Percentiles rank a stretch among this genome's conserved stretches.
phyloP scores from a whole-genome alignment of 768 basidiomycete species.

The Trametes maxima region DNA sequence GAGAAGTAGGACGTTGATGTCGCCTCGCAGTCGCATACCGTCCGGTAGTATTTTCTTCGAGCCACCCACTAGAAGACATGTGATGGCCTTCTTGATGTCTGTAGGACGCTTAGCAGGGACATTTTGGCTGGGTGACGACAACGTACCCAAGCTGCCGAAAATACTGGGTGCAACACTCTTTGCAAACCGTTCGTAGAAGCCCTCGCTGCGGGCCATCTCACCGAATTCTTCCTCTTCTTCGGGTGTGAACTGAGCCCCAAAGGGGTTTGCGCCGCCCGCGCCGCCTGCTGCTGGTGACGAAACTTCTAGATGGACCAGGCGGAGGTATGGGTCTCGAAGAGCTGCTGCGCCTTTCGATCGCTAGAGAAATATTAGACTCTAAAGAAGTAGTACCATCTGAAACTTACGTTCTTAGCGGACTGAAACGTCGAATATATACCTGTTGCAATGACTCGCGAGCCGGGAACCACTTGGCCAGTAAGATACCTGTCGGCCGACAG shows the following conservation, averaged over 20 bases:
- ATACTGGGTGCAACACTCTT: conserved; percentile 96
- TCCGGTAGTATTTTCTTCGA: conserved; percentile 97
- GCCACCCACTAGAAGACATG: conserved; percentile 95
- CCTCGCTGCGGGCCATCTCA: conserved; percentile 85
- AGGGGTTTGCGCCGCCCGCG: conserved; percentile 75
- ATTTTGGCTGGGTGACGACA: not conserved
- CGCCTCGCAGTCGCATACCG: conserved; percentile 94
- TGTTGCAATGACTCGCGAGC: conserved; percentile 92
- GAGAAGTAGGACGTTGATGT: conserved; percentile 94
- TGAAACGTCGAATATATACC: conserved; percentile 98
- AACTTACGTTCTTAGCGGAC: conserved; percentile 76
- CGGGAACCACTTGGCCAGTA: conserved; percentile 92
- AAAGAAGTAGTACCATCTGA: not conserved
- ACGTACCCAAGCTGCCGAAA: conserved; percentile 86
- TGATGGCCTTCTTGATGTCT: conserved; percentile 99
- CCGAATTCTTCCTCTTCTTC: conserved; percentile 98
- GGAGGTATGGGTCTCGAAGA: conserved; percentile 91
- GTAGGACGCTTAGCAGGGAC: not conserved
- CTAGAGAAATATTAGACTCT: conserved; percentile 37
- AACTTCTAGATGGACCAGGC: conserved; percentile 88
- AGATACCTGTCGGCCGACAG: conserved; percentile 89
- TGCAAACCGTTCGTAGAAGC: conserved; percentile 92
- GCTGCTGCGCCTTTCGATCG: conserved; percentile 86
- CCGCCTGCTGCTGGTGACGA: conserved; percentile 76
- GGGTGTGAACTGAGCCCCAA: conserved; percentile 86